phyloP scores from a whole-genome alignment of 257 asterid species.

The Solanum ahanhuiri region DNA sequence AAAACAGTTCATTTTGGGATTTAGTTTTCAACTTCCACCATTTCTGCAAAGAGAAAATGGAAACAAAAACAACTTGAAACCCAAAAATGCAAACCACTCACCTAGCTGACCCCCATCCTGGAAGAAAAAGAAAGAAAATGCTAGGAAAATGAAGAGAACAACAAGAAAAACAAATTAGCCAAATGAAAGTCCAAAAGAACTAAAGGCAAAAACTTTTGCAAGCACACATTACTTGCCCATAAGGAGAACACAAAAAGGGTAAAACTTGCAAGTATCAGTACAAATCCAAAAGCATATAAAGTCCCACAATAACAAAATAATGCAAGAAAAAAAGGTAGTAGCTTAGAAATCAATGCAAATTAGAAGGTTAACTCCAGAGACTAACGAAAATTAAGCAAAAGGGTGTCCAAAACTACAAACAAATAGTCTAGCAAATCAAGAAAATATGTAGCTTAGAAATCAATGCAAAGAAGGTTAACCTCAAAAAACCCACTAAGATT shows the following conservation, averaged over 20 bases:
- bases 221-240: not conserved
- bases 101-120: not conserved
- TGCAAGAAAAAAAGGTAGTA: not conserved
- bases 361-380: not conserved
- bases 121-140: not conserved
- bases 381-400: not conserved
- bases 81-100: not conserved
- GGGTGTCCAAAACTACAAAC: not conserved
- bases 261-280: not conserved
- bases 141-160: not conserved
- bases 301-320: not conserved
- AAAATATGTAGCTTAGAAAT: not conserved
- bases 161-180: not conserved
- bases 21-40: not conserved
- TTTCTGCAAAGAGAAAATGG: not conserved
- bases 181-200: not conserved
- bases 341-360: not conserved
- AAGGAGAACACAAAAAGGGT: not conserved
- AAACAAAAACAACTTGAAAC: not conserved
- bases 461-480: not conserved
- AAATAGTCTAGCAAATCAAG: not conserved
- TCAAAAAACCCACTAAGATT: not conserved
- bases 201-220: not conserved
- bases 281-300: not conserved
- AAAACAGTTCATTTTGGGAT: not conserved